Evolutionary conservation across 2,329 filamentous ascomycete genomes (phyloP).

Genomic region (Emydomyces testavorans): DNA sequence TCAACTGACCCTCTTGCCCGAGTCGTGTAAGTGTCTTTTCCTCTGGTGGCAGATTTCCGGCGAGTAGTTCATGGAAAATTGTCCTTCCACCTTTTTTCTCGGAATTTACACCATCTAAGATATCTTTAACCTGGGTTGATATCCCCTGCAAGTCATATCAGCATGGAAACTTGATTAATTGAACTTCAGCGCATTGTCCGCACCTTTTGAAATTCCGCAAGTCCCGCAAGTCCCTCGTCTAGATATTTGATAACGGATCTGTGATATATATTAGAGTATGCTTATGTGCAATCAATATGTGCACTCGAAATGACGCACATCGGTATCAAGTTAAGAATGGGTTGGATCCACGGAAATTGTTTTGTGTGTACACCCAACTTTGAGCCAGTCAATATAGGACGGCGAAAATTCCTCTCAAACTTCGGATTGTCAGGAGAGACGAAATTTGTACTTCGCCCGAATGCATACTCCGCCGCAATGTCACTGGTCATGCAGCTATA

Average conservation of each 20-base stretch:
- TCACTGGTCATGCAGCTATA: conserved; percentile 29
- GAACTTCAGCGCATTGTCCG: background rate
- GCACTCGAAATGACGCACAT: background rate
- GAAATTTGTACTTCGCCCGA: conserved; percentile 20
- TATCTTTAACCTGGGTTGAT: background rate
- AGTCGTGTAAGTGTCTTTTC: conserved; percentile 29
- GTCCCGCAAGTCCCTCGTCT: background rate
- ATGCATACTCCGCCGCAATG: conserved; percentile 35
- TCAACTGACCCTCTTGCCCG: conserved; percentile 24
- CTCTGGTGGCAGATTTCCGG: conserved; percentile 26
- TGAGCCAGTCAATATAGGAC: background rate
- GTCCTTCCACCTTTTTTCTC: conserved; percentile 16
- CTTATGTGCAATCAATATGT: background rate
- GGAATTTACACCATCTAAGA: background rate
- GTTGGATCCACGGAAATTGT: conserved; percentile 5
- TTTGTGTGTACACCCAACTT: conserved; percentile 1
- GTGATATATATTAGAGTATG: background rate
- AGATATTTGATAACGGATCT: background rate
- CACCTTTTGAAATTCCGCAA: conserved; percentile 1
- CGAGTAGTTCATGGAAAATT: conserved; percentile 24
- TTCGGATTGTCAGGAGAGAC: conserved; percentile 25
- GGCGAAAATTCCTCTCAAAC: conserved; percentile 21
- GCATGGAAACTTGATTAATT: background rate
- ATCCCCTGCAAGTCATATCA: conserved; percentile 4
- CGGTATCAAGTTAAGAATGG: conserved; percentile 1